Conservation (phyloP, 768 basidiomycete species). For the Rhodotorula babjevae region DNA sequence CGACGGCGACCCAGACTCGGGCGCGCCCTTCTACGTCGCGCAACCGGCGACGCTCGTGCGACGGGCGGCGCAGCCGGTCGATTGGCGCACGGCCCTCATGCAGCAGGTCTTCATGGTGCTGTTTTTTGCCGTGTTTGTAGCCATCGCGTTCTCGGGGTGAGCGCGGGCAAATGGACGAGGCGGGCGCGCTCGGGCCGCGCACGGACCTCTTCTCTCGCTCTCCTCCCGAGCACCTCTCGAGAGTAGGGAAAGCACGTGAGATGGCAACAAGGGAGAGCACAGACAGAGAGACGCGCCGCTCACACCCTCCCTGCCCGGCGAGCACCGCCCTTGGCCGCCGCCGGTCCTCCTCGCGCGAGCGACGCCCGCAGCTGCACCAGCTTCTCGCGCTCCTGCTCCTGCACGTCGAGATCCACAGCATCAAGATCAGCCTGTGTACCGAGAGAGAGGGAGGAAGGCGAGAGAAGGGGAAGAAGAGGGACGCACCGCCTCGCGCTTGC, state of each 20-base stretch:
- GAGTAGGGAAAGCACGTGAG: not conserved
- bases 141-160: not conserved
- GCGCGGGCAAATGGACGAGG: too few relatives aligned
- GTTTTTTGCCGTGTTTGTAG: slow-evolving; percentile 19
- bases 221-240: too few relatives aligned
- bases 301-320: not conserved
- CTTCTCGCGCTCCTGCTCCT: slow-evolving; percentile 21
- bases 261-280: not conserved
- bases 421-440: too few relatives aligned
- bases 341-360: not conserved
- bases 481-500: slow-evolving; percentile 24
- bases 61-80: not conserved
- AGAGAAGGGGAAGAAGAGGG: too few relatives aligned
- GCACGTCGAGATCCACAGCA: not conserved
- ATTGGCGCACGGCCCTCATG: not conserved
- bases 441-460: too few relatives aligned
- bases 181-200: too few relatives aligned
- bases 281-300: not conserved
- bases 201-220: too few relatives aligned
- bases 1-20: not conserved
- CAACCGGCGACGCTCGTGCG: not conserved
- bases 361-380: slow-evolving; percentile 12
- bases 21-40: not conserved
- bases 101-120: slow-evolving; percentile 17
- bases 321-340: not conserved